phyloP scores from a whole-genome alignment of 257 asterid genomes.

The Solanum rostratum region DNA sequence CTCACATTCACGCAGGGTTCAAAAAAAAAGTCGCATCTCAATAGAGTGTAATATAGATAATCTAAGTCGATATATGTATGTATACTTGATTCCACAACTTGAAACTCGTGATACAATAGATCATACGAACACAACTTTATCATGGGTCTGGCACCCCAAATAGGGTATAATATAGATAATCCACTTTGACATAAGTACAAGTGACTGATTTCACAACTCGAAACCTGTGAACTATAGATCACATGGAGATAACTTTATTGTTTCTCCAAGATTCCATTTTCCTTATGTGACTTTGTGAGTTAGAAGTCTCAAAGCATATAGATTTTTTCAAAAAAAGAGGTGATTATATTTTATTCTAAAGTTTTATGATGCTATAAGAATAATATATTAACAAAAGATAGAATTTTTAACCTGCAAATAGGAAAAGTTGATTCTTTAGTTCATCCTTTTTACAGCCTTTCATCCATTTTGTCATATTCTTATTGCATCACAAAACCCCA shows the following conservation, averaged over 20 bases:
- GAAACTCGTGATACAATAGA: background rate
- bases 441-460: background rate
- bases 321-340: background rate
- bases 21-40: background rate
- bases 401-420: background rate
- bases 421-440: constrained; percentile 19
- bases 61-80: too few relatives aligned
- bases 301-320: background rate
- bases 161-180: background rate
- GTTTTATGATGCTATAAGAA: background rate
- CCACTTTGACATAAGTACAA: background rate
- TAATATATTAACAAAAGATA: background rate
- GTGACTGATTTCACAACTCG: background rate
- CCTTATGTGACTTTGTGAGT: background rate
- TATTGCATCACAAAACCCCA: background rate
- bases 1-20: background rate
- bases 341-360: background rate
- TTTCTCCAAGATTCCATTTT: background rate
- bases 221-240: background rate
- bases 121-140: background rate
- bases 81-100: too few relatives aligned
- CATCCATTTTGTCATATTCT: background rate
- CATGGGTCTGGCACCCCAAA: background rate
- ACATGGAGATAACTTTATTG: background rate
- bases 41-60: too few relatives aligned